A percentile compares a stretch with the other conserved stretches of the same genome.
These are phyloP conservation scores for Vicia sativa DNA, from an alignment of 306 rosid genomes.

Conservation along the genomic window DNA sequence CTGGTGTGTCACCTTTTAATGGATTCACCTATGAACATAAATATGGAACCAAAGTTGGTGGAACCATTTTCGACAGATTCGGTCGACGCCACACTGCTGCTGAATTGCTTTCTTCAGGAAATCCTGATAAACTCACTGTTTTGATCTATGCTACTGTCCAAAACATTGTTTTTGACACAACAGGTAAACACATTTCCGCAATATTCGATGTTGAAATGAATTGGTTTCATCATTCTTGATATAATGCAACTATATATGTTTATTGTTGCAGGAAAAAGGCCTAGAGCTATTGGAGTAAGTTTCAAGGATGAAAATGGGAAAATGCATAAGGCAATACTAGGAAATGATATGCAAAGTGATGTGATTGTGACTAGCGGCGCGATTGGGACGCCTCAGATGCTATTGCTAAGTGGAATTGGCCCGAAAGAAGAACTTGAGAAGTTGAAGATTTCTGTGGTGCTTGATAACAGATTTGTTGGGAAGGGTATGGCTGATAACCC, in stretches of 20 bases:
- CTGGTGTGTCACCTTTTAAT: constrained; percentile 81
- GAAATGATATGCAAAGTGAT: constrained; percentile 55
- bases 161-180: constrained; percentile 67
- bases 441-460: constrained; percentile 66
- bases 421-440: constrained; percentile 64
- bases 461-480: constrained; percentile 72
- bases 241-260: too few relatives aligned
- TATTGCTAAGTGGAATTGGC: constrained; percentile 89
- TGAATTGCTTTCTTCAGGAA: constrained; percentile 69
- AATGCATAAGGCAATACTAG: constrained; percentile 61
- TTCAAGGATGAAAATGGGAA: constrained; percentile 87
- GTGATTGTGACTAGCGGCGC: constrained; percentile 83
- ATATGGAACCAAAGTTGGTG: constrained; percentile 92
- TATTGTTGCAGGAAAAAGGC: constrained; percentile 55
- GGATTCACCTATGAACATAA: constrained; percentile 94
- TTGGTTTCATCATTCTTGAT: too few relatives aligned
- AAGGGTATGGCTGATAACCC: constrained; percentile 94
- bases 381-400: constrained; percentile 85
- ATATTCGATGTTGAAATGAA: too few relatives aligned
- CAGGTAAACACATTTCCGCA: constrained; percentile 40
- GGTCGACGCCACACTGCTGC: constrained; percentile 94
- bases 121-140: constrained; percentile 67
- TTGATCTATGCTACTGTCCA: constrained; percentile 79
- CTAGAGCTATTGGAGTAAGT: constrained; percentile 76
- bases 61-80: constrained; percentile 81